Evolutionary conservation across 495 filamentous ascomycete species (phyloP).

Genomic region (Hapsidospora chrysogenum): DNA sequence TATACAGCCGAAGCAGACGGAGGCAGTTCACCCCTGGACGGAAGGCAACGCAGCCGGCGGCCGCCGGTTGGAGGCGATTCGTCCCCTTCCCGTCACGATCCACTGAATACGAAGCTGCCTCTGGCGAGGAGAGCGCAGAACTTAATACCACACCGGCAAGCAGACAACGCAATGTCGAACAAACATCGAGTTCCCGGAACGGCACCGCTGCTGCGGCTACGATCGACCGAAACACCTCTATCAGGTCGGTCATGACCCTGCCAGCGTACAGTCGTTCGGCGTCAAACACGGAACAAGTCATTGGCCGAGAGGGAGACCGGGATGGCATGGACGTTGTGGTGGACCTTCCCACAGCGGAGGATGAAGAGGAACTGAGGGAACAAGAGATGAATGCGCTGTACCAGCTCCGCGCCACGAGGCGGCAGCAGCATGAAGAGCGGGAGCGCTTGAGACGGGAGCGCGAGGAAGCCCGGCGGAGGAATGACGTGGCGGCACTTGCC

Average conservation of each 20-base stretch:
- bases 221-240: conserved; percentile 68
- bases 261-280: conserved; percentile 58
- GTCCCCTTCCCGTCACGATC: neutral
- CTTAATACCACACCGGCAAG: neutral
- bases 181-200: too few relatives aligned
- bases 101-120: neutral
- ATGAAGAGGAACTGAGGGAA: conserved; percentile 70
- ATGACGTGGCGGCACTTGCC: conserved; percentile 46
- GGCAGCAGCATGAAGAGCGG: conserved; percentile 57
- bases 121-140: neutral
- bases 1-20: too few relatives aligned
- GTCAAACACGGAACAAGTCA: conserved; percentile 61
- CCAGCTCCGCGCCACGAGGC: conserved; percentile 67
- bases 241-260: conserved; percentile 84
- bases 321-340: conserved; percentile 84
- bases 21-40: too few relatives aligned
- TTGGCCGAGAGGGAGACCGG: conserved; percentile 81
- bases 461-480: conserved; percentile 50
- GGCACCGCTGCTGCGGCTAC: conserved; percentile 17
- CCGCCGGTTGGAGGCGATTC: too few relatives aligned
- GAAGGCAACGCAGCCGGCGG: too few relatives aligned
- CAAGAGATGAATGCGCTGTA: conserved; percentile 87
- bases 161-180: neutral
- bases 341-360: conserved; percentile 32
- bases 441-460: conserved; percentile 51